Conservation (phyloP, 495 filamentous ascomycete species). For the Aspergillus nidulans region DNA sequence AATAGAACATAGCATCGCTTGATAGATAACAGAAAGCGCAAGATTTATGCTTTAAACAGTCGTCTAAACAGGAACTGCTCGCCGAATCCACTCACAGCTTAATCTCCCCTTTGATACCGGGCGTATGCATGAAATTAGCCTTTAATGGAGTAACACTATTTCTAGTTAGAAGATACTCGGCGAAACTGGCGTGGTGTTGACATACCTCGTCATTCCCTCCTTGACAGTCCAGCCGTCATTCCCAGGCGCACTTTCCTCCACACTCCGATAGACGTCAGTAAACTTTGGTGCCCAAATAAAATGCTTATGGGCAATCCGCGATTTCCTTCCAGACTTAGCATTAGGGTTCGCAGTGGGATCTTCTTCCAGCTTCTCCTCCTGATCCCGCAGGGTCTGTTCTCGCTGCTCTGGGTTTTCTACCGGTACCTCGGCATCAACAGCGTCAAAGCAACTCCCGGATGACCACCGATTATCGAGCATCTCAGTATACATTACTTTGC, state of each 20-base stretch:
- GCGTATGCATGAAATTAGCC: slow-evolving; percentile 87
- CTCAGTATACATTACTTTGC: slow-evolving; percentile 69
- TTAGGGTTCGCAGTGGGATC: slow-evolving; percentile 11
- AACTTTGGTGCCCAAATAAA: slow-evolving; percentile 94
- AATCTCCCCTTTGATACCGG: slow-evolving; percentile 66
- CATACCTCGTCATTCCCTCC: slow-evolving; percentile 81
- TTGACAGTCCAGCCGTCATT: slow-evolving; percentile 95
- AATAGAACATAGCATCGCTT: slow-evolving; percentile 20
- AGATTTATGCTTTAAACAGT: slow-evolving; percentile 25
- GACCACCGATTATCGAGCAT: slow-evolving; percentile 89
- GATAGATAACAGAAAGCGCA: slow-evolving; percentile 25
- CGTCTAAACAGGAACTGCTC: slow-evolving; percentile 19
- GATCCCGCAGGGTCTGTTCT: slow-evolving; percentile 61
- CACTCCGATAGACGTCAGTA: slow-evolving; percentile 76
- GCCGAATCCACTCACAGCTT: slow-evolving; percentile 74
- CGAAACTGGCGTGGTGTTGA: slow-evolving; percentile 7
- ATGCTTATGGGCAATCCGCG: slow-evolving; percentile 66
- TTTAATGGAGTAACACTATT: slow-evolving; percentile 81
- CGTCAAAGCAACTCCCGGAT: slow-evolving; percentile 77
- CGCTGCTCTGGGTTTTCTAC: slow-evolving; percentile 41
- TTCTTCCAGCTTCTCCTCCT: slow-evolving; percentile 44
- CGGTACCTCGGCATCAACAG: slow-evolving; percentile 48
- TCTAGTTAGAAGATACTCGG: slow-evolving; percentile 12
- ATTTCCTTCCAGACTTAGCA: slow-evolving; percentile 18
- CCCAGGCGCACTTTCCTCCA: slow-evolving; percentile 72